phyloP scores from a whole-genome alignment of 2,329 filamentous ascomycete species.

The Metarhizium robertsii region DNA sequence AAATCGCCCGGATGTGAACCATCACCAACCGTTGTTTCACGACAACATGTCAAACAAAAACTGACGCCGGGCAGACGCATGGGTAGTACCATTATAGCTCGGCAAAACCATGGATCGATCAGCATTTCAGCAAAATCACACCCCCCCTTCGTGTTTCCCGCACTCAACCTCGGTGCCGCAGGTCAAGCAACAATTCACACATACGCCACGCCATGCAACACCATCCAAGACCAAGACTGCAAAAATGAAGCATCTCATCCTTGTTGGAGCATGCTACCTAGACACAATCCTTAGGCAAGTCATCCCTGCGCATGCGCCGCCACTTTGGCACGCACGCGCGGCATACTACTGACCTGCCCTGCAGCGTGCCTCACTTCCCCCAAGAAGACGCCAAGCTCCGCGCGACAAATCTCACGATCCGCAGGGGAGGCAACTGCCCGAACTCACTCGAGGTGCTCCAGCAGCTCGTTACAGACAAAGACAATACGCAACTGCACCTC shows the following conservation, averaged over 20 bases:
- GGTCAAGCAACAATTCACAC: background rate
- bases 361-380: constrained; percentile 56
- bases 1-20: no score
- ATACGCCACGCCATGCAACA: background rate
- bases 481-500: constrained; percentile 29
- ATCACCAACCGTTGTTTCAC: no score
- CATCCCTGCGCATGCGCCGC: background rate
- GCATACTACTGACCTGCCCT: background rate
- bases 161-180: background rate
- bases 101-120: background rate
- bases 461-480: constrained; percentile 39
- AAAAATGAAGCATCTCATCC: constrained; percentile 47
- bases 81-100: background rate
- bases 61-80: background rate
- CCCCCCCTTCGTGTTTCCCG: background rate
- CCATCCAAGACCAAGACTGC: no score
- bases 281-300: constrained; percentile 60
- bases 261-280: constrained; percentile 59
- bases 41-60: no score
- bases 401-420: constrained; percentile 46
- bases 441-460: constrained; percentile 64
- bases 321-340: background rate
- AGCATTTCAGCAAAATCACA: background rate
- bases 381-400: constrained; percentile 65
- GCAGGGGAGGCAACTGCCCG: constrained; percentile 64